Evolutionary conservation across 306 rosid genomes (phyloP), one percentile per base, ranked within the genome.

Genomic region (Lithocarpus polystachyus): DNA sequence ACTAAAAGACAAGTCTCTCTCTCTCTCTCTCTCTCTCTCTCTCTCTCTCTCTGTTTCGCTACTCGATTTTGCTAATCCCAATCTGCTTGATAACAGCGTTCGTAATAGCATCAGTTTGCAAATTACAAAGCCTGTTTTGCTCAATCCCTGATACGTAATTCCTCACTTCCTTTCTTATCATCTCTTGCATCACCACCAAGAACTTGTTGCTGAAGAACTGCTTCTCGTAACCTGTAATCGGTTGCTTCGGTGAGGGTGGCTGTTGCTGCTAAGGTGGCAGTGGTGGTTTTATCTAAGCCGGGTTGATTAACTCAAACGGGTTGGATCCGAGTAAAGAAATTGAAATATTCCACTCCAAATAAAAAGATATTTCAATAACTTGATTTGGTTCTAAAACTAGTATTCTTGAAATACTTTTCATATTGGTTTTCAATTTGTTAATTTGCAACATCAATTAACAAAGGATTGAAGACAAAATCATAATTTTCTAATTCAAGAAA

Each of bases 121-220:
- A 54, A 67, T 67, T 67, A 77, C 86, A 76, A 37, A 82, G 19
- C 18, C 94, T 93, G 3, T 82, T 86, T 51, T 64, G 89, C 80
- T 91, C 92, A 9, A 84, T n/a, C 71, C 91, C 97, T 37, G 90
- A 80, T 93, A 93, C 90, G 76, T 89, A 93, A 75, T 56, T 86
- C 59, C 87, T 85, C 84, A 91, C 97, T 79, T 93, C 98, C 74
- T 83, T 89, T 45, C 92, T 82, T 15, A 93, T 79, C 98, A 93
- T 91, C 76, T 93, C 97, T 76, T 89, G 97, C 92, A 93, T 89
- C 84, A 84, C 88, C 4, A 74, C 78, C 86, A 91, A 51, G 31
- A 89, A 91, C 82, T 93, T 93, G 0, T 79, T 37, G 71, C 84
- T 89, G 56, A 88, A 89, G 22, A 87, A 88, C 85, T 80, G 88